Evolutionary conservation across 192 early-diverging fungal genomes (phyloP).

Genomic region (Entomortierella lignicola): DNA sequence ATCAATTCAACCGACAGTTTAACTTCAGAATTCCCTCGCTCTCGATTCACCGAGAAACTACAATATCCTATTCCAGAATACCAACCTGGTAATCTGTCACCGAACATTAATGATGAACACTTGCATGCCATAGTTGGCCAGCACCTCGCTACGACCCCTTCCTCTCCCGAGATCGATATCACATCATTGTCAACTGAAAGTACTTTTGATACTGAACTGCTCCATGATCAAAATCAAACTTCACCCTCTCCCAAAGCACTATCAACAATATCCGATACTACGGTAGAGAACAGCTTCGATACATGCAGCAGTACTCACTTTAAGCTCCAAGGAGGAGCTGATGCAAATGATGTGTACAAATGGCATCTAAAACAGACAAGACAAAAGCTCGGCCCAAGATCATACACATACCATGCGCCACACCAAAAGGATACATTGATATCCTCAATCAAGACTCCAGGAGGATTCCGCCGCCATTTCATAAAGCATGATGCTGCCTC

Average conservation of each 20-base stretch:
- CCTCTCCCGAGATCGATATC: background rate
- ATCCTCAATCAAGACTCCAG: constrained; percentile 75
- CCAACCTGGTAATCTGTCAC: background rate
- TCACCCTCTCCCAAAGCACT: background rate
- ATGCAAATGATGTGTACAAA: constrained; percentile 61
- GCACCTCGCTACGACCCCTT: constrained; percentile 6
- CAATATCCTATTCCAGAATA: constrained; percentile 5
- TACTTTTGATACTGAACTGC: too few relatives aligned
- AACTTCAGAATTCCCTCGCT: constrained; percentile 4
- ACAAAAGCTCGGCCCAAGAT: constrained; percentile 37
- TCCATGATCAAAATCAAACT: background rate
- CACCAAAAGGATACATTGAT: constrained; percentile 35
- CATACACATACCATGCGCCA: constrained; percentile 46
- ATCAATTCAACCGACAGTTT: background rate
- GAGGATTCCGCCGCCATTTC: constrained; percentile 90
- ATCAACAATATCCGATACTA: background rate
- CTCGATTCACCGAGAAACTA: constrained; percentile 21
- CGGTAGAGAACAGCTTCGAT: background rate
- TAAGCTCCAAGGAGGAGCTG: constrained; percentile 57
- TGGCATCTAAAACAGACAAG: constrained; percentile 53
- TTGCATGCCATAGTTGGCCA: constrained; percentile 32
- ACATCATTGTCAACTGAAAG: background rate
- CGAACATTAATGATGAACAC: constrained; percentile 11
- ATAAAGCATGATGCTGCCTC: constrained; percentile 70
- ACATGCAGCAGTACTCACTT: constrained; percentile 38